These are phyloP conservation scores for Pichia sp. DNA, from an alignment of 1,139 yeast species.

Conservation along the genomic window DNA sequence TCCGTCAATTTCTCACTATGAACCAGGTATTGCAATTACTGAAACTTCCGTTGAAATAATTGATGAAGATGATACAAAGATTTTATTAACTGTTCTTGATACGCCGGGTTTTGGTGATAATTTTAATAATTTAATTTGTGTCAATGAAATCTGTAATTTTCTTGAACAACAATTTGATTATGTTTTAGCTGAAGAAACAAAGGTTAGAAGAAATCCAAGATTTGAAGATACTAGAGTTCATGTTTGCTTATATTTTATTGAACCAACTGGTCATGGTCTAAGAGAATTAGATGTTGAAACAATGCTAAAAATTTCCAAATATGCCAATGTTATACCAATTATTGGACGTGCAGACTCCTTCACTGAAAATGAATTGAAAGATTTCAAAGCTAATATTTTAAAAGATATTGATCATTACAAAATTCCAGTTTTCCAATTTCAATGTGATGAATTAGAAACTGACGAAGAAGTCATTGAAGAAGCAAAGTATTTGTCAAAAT, in stretches of 20 bases:
- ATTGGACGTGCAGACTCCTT: slow-evolving; percentile 53
- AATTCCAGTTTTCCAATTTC: slow-evolving; percentile 48
- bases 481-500: slow-evolving; percentile 29
- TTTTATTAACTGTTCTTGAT: slow-evolving; percentile 51
- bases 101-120: slow-evolving; percentile 81
- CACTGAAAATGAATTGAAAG: slow-evolving; percentile 40
- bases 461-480: slow-evolving; percentile 29
- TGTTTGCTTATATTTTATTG: slow-evolving; percentile 53
- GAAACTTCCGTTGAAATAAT: slow-evolving; percentile 58
- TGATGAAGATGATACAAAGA: slow-evolving; percentile 45
- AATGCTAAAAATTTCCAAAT: slow-evolving; percentile 43
- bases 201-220: slow-evolving; percentile 50
- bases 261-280: slow-evolving; percentile 50
- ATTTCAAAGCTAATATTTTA: slow-evolving; percentile 39
- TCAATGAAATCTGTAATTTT: slow-evolving; percentile 41
- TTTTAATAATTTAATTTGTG: slow-evolving; percentile 38
- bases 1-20: slow-evolving; percentile 39
- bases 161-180: slow-evolving; percentile 51
- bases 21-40: slow-evolving; percentile 50
- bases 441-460: slow-evolving; percentile 31
- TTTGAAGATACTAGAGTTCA: slow-evolving; percentile 57
- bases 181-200: slow-evolving; percentile 52
- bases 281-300: slow-evolving; percentile 43
- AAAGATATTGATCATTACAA: slow-evolving; percentile 38
- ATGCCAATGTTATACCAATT: slow-evolving; percentile 53